These are phyloP conservation scores for Phytophthora podocarpi DNA, from an alignment of 352 stramenopile species.

Conservation along the genomic window DNA sequence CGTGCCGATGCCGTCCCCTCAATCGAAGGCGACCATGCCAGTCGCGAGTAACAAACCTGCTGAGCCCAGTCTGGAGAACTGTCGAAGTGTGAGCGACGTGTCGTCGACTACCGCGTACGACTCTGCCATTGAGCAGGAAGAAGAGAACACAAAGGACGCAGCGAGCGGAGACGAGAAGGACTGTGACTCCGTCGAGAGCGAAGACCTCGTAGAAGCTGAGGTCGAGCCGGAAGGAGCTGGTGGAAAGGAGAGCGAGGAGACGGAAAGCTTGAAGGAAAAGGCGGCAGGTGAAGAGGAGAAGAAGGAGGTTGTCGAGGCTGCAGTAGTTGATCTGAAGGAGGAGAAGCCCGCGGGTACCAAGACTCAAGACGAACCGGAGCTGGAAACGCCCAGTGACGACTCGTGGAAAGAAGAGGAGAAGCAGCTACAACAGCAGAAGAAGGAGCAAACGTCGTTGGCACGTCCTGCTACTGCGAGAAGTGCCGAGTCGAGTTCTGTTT, in stretches of 20 bases:
- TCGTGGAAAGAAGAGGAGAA: constrained; percentile 23
- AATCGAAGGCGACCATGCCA: not conserved
- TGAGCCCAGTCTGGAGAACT: constrained; percentile 15
- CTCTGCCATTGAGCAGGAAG: constrained; percentile 15
- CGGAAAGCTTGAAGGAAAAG: constrained; percentile 23
- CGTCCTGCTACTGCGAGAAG: constrained; percentile 33
- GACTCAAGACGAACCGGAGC: constrained; percentile 30
- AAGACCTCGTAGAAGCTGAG: constrained; percentile 16
- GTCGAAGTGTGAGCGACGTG: constrained; percentile 19
- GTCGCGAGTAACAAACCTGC: not conserved
- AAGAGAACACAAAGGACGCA: not conserved
- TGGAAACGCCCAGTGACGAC: constrained; percentile 32
- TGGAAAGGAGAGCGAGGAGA: constrained; percentile 28
- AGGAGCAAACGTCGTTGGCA: not conserved
- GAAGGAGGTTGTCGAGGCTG: not conserved
- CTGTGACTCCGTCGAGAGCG: not conserved
- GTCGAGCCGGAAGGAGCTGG: constrained; percentile 22
- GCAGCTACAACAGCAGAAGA: constrained; percentile 2
- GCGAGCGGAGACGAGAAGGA: constrained; percentile 26
- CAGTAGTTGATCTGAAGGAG: constrained; percentile 11
- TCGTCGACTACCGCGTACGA: constrained; percentile 21
- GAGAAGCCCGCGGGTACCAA: constrained; percentile 15
- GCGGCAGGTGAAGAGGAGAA: not conserved
- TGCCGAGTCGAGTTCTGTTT: constrained; percentile 24
- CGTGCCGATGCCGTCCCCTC: constrained; percentile 20